A percentile compares a stretch with the other conserved stretches of the same genome.
phyloP scores from a whole-genome alignment of 1,284 basidiomycete species.

The Pterula multifida region DNA sequence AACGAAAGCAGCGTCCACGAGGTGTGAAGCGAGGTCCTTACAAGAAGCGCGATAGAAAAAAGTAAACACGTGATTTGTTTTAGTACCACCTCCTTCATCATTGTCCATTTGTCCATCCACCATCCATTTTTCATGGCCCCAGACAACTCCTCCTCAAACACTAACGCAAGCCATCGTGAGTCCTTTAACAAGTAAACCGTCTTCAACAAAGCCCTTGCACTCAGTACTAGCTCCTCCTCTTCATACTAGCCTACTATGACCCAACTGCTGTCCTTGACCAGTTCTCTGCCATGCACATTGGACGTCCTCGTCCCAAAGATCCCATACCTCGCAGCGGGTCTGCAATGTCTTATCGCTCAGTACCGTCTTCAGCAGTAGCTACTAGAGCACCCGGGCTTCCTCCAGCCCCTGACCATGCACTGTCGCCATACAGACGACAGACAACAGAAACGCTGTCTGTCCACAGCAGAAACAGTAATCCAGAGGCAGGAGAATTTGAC shows the following conservation, averaged over 20 bases:
- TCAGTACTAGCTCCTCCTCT: too few relatives aligned
- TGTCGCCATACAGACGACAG: neutral
- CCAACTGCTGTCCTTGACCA: conserved; percentile 30
- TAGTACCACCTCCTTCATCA: neutral
- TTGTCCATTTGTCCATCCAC: neutral
- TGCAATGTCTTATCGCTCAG: conserved; percentile 36
- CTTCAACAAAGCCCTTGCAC: neutral
- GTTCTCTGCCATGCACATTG: conserved; percentile 35
- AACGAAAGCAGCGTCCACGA: conserved; percentile 77
- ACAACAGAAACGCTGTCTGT: neutral
- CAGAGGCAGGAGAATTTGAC: neutral
- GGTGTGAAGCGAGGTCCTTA: conserved; percentile 83
- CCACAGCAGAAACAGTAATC: neutral
- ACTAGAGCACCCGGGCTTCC: neutral
- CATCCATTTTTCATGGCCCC: too few relatives aligned
- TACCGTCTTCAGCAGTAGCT: conserved; percentile 8
- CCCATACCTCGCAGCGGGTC: conserved; percentile 36
- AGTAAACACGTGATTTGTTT: neutral
- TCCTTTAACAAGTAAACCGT: too few relatives aligned
- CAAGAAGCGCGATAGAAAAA: conserved; percentile 66
- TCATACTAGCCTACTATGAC: conserved; percentile 19
- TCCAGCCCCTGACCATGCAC: neutral
- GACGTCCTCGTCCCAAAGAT: conserved; percentile 26
- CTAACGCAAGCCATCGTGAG: too few relatives aligned
- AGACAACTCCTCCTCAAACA: too few relatives aligned